These are phyloP conservation scores for Colletotrichum chlorophyti DNA, from an alignment of 2,329 filamentous ascomycete genomes.

Conservation along the genomic window DNA sequence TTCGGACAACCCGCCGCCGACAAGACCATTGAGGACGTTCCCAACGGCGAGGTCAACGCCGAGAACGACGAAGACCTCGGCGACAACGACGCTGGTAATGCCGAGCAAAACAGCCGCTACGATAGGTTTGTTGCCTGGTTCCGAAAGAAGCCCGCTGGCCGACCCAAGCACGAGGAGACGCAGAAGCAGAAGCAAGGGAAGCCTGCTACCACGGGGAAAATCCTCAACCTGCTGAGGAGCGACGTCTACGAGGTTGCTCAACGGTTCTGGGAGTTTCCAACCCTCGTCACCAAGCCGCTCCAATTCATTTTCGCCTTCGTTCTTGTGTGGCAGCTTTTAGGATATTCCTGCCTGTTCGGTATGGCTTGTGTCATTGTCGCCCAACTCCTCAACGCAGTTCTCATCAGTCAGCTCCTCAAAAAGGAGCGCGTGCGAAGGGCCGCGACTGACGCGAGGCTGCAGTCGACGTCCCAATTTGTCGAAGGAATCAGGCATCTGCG, in stretches of 20 bases:
- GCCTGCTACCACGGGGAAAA: constrained; percentile 86
- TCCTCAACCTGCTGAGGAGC: constrained; percentile 83
- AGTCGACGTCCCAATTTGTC: constrained; percentile 85
- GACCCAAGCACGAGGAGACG: constrained; percentile 30
- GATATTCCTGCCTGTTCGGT: constrained; percentile 79
- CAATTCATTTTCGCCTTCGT: constrained; percentile 76
- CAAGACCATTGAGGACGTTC: constrained; percentile 17
- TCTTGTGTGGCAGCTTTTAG: constrained; percentile 80
- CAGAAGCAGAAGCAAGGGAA: constrained; percentile 49
- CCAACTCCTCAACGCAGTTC: constrained; percentile 71
- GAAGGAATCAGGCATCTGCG: constrained; percentile 82
- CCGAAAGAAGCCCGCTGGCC: neutral
- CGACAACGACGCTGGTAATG: constrained; percentile 31
- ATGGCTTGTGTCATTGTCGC: constrained; percentile 73
- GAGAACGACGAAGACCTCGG: constrained; percentile 38
- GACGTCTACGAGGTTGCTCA: constrained; percentile 86
- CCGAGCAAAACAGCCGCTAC: constrained; percentile 1
- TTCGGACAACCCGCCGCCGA: constrained; percentile 42
- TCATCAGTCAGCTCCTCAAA: constrained; percentile 70
- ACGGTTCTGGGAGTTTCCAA: constrained; percentile 85
- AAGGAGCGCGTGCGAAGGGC: constrained; percentile 75
- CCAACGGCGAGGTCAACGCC: constrained; percentile 30
- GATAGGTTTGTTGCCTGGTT: constrained; percentile 18
- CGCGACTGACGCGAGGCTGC: constrained; percentile 79
- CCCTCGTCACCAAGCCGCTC: constrained; percentile 77